Evolutionary conservation across 1,139 yeast genomes (phyloP).

Genomic region (Protomyces lactucae-debilis): DNA sequence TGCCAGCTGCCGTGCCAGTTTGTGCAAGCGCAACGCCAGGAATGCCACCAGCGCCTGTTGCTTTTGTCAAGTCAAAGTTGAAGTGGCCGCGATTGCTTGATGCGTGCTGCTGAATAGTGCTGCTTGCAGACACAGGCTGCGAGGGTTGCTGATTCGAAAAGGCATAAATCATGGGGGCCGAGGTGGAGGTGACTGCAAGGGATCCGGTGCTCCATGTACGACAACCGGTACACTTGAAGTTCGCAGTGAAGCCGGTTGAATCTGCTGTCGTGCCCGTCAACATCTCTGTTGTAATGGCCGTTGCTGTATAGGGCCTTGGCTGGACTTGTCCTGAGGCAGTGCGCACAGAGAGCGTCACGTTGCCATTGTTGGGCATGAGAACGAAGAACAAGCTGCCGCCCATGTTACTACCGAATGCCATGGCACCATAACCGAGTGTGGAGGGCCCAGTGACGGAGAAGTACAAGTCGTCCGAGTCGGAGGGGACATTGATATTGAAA

Average conservation of each 20-base stretch:
- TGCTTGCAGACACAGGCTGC: neutral
- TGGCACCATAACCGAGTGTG: neutral
- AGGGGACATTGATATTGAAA: neutral
- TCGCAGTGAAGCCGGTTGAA: neutral
- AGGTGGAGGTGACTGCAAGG: neutral
- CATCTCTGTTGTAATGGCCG: neutral
- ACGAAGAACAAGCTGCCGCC: neutral
- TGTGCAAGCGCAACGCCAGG: neutral
- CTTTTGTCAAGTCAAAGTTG: neutral
- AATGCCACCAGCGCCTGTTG: neutral
- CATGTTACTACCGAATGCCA: neutral
- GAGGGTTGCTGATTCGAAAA: neutral
- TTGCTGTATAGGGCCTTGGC: neutral
- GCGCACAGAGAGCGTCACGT: constrained; percentile 8
- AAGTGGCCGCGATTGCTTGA: neutral
- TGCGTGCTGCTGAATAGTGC: neutral
- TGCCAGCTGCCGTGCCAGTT: neutral
- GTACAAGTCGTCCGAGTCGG: neutral
- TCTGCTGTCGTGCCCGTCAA: neutral
- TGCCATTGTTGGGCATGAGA: neutral
- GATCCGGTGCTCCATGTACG: constrained; percentile 3
- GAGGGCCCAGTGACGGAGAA: constrained; percentile 1
- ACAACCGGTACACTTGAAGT: constrained; percentile 2
- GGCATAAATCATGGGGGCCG: constrained; percentile 5
- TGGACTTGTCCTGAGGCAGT: neutral